These are phyloP conservation scores for Xylaria palmicola DNA, from an alignment of 495 filamentous ascomycete genomes.

Conservation along the genomic window DNA sequence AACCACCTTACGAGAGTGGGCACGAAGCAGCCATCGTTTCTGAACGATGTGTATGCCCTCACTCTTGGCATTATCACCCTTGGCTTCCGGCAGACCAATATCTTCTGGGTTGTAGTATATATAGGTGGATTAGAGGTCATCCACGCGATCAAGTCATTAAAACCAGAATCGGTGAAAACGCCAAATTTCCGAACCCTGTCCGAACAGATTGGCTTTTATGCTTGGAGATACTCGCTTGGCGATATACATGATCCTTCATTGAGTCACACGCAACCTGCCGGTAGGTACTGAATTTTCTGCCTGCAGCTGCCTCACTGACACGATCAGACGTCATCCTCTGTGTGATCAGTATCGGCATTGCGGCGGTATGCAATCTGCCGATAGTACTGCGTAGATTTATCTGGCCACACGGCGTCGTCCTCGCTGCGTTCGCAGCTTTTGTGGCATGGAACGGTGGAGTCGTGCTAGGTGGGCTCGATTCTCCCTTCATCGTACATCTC, in stretches of 20 bases:
- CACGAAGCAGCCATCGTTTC: conserved; percentile 20
- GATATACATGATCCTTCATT: conserved; percentile 67
- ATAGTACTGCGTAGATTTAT: conserved; percentile 49
- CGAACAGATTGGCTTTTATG: conserved; percentile 30
- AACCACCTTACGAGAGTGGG: conserved; percentile 53
- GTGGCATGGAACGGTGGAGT: conserved; percentile 87
- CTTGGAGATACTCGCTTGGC: conserved; percentile 43
- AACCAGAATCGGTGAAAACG: conserved; percentile 25
- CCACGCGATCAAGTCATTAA: conserved; percentile 42
- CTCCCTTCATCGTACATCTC: background rate
- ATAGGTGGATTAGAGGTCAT: conserved; percentile 73
- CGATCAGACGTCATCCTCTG: conserved; percentile 45
- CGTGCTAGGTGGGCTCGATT: conserved; percentile 67
- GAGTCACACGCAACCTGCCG: conserved; percentile 53
- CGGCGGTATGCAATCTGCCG: conserved; percentile 51
- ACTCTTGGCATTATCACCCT: conserved; percentile 63
- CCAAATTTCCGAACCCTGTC: conserved; percentile 21
- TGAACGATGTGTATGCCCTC: conserved; percentile 44
- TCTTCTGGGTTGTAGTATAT: conserved; percentile 91
- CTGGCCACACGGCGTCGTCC: conserved; percentile 66
- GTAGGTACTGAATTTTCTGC: conserved; percentile 34
- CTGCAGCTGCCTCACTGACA: background rate
- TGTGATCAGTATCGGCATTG: conserved; percentile 58
- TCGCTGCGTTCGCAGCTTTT: conserved; percentile 69
- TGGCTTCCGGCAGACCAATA: conserved; percentile 87